phyloP scores from a whole-genome alignment of 129 eudicot species.

The Logfia minima region DNA sequence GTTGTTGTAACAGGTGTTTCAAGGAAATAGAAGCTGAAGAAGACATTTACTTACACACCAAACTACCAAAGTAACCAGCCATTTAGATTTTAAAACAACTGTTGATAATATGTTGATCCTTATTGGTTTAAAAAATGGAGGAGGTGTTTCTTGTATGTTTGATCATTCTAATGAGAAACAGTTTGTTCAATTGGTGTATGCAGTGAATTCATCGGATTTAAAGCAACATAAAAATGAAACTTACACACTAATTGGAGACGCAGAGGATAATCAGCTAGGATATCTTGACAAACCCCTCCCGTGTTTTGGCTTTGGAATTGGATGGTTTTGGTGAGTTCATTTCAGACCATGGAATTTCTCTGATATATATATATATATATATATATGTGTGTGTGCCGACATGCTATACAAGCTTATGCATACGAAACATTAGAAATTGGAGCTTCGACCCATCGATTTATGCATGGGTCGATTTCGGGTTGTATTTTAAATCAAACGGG shows the following conservation, averaged over 20 bases:
- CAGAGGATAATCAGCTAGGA: slow-evolving; percentile 56
- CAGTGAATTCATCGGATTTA: slow-evolving; percentile 43
- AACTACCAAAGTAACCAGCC: slow-evolving; percentile 21
- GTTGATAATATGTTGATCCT: slow-evolving; percentile 1
- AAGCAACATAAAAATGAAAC: slow-evolving; percentile 43
- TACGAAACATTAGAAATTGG: neutral
- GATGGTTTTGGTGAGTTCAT: slow-evolving; percentile 78
- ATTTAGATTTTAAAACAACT: neutral
- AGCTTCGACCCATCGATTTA: neutral
- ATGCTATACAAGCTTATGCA: neutral
- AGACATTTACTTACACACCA: slow-evolving; percentile 14
- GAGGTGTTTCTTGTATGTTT: neutral
- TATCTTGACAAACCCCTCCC: slow-evolving; percentile 69
- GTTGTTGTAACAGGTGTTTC: neutral
- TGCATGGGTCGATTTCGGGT: neutral
- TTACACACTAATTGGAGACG: slow-evolving; percentile 61
- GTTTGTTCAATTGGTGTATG: slow-evolving; percentile 15
- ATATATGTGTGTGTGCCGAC: neutral
- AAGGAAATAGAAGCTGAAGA: slow-evolving; percentile 26
- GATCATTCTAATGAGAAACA: neutral
- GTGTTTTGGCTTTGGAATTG: slow-evolving; percentile 86
- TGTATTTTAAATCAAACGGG: neutral
- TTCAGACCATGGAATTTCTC: neutral
- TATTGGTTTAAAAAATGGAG: neutral
- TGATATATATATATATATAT: too few species aligned